These are phyloP conservation scores for Solanum infundibuliforme DNA, from an alignment of 257 asterid species.

Conservation along the genomic window DNA sequence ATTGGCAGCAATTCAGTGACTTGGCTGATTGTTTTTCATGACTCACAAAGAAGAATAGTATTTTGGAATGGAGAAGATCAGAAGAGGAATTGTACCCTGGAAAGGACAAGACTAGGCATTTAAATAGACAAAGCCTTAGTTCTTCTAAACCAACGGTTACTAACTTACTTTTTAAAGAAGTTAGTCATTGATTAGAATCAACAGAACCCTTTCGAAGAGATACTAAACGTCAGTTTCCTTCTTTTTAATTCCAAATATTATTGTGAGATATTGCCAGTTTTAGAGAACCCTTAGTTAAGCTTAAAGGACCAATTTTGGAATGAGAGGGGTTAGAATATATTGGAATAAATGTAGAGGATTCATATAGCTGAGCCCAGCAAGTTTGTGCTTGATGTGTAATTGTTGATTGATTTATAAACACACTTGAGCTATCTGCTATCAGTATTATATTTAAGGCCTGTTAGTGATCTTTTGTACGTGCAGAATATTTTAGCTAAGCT, in stretches of 20 bases:
- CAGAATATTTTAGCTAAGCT: neutral
- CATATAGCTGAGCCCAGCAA: neutral
- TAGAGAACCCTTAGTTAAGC: neutral
- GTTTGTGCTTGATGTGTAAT: neutral
- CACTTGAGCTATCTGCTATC: neutral
- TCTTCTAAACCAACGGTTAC: neutral
- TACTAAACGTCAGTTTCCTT: neutral
- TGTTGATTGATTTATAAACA: neutral
- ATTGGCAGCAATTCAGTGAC: neutral
- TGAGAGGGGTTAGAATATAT: neutral
- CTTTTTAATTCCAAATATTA: neutral
- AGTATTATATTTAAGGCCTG: neutral
- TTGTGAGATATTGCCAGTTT: neutral
- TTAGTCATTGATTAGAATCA: neutral
- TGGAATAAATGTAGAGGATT: neutral
- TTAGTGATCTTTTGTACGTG: neutral
- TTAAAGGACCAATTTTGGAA: neutral
- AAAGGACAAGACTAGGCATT: neutral
- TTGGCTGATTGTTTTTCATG: neutral
- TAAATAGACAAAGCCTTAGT: neutral
- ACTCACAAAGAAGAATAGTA: neutral
- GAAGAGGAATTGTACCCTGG: neutral
- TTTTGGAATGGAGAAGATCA: neutral
- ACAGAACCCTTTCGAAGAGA: neutral
- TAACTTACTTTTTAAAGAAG: neutral